Evolutionary conservation across 2,329 filamentous ascomycete genomes (phyloP), one percentile per base, ranked within the genome.

Genomic region (Amphichorda felina): DNA sequence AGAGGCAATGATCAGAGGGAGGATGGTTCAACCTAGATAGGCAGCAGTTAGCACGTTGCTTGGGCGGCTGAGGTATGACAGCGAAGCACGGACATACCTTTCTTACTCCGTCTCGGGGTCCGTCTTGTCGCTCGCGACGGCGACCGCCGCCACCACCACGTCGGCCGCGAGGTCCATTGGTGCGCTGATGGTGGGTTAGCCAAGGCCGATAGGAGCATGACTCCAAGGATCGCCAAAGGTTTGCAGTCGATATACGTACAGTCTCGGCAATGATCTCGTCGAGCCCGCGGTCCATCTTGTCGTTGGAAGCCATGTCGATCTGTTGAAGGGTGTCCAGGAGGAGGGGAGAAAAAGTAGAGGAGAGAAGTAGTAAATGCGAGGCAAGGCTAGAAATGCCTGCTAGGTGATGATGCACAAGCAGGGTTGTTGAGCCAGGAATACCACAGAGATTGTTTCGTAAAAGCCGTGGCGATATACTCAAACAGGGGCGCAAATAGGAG

Each of bases 41-140:
- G 16, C n/a, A 27, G 24, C n/a, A 36, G 28, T 15, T n/a, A n/a
- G n/a, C n/a, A n/a, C n/a, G n/a, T n/a, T n/a, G 8, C 14, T 21
- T 24, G 17, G 11, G 11, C 16, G n/a, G 16, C 24, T 13, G 25
- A 21, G 28, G 24, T 14, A 29, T 14, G 28, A 30, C 38, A 25
- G 13, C 15, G 18, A 10, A 10, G 11, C 4, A 33, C 22, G 26
- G 34, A 22, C 32, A 37, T 35, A 89, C 86, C 86, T 93, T 93
- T 87, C 80, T 88, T 57, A 89, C 74, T 62, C 84, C 84, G 63
- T 91, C 84, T 63, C 83, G 80, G 52, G 82, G 81, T 49, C 72
- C 79, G 26, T 64, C 58, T 28, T 54, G 55, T 37, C 59, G 58
- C 25, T 60, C 52, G 33, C 50, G 48, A 40, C 47, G 46, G 37